Evolutionary conservation across 2,329 filamentous ascomycete species (phyloP), one percentile per base, ranked within the genome.

Genomic region (Ascochyta koolunga): DNA sequence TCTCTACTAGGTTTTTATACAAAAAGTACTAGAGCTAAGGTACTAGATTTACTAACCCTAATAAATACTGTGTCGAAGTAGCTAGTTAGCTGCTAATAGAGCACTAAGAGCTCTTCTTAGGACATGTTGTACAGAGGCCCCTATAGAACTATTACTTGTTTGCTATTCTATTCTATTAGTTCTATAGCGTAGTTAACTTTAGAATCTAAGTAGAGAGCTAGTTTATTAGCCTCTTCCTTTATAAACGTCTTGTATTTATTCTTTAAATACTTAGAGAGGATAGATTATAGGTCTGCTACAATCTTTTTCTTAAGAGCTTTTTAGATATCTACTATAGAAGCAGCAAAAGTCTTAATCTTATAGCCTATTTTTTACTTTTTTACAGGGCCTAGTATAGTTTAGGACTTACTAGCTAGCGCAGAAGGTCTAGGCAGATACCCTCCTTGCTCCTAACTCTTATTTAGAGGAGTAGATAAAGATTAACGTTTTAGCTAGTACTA

Each of bases 221-320:
- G 11, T 37, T 51, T 56, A 47, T 56, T 42, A 16, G 22, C 25
- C 36, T 46, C 25, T 36, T 45, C 21, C 15, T 41, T 33, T 40
- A 37, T 21, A 19, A 50, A 56, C 2, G 27, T 27, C 6, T 40
- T 16, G 24, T 31, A 41, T 15, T 33, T 25, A 22, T 41, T 46
- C 10, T 56, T 32, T 25, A 40, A 25, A 7, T 24, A 32, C 2
- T 45, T n/a, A 29, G 45, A 19, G 6, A 56, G 16, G 5, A 21
- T 21, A 18, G 11, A 36, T 42, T 36, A 31, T 39, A 46, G 27
- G 22, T 49, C 31, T 25, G 25, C 7, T 19, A 24, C n/a, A 18
- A 39, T 51, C 27, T 46, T 56, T 36, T 27, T 15, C 21, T 24
- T 35, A 40, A 50, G 27, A 19, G 38, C 47, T 50, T 55, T 55